Evolutionary conservation across 2,329 filamentous ascomycete species (phyloP).

Genomic region (Chaetomiaceae sp.): DNA sequence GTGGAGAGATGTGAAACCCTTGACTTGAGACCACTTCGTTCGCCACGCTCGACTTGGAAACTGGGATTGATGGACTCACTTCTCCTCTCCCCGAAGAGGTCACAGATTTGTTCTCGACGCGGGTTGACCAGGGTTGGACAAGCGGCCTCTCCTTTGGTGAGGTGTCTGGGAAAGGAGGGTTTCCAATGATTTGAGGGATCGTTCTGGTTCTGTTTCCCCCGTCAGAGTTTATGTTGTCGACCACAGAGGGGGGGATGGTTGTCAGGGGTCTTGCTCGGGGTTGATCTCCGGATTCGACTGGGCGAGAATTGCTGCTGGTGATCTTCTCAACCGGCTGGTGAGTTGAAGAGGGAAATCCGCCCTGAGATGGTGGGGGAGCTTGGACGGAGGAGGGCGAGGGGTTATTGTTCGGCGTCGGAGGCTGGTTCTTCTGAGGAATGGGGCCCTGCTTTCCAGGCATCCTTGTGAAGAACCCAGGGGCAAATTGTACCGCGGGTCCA

Average conservation of each 20-base stretch:
- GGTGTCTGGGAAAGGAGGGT: constrained; percentile 1
- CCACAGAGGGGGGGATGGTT: not conserved
- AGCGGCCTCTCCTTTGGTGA: not conserved
- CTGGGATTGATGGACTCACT: not conserved
- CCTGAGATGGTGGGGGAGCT: not conserved
- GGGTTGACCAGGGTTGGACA: not conserved
- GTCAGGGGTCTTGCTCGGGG: not conserved
- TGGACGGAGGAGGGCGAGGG: too few relatives aligned
- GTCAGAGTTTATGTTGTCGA: not conserved
- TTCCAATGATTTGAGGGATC: not conserved
- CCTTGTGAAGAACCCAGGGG: constrained; percentile 15
- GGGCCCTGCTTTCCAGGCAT: constrained; percentile 5
- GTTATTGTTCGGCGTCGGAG: not conserved
- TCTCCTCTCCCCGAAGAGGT: not conserved
- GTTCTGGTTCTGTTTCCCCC: not conserved
- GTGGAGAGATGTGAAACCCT: not conserved
- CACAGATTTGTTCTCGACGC: not conserved
- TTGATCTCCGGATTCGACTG: not conserved
- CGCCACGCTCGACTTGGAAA: not conserved
- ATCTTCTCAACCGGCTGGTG: not conserved
- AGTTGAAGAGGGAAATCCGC: not conserved
- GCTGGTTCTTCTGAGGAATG: not conserved
- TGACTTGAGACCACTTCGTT: not conserved
- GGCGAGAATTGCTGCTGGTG: not conserved
- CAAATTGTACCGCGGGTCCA: constrained; percentile 13